Base-by-base conservation (phyloP, 371 early-diverging fungal species). In the Smittium culicis region DNA sequence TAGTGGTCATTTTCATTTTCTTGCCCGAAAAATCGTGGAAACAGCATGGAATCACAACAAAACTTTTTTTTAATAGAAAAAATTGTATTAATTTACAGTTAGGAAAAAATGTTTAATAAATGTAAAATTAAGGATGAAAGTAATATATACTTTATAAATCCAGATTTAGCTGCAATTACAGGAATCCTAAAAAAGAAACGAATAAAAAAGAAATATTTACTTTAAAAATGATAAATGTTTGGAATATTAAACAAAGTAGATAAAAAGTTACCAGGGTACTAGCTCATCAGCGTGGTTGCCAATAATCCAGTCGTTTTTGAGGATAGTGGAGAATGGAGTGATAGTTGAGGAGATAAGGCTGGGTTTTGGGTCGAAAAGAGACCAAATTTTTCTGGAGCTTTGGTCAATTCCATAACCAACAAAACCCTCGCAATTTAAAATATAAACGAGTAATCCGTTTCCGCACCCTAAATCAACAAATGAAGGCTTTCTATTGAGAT, bases 381-480 rank as follows among this genome's bases (percentile, higher is more conserved):
- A 70, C 94, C 94, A 93, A 20, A 92, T 83, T 67, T 85, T 89
- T 65, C 94, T 83, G 32, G 82, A 76, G 11, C 83, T 81, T 58
- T 88, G 79, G 75, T 93, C 93, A 34, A 93, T 70, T 0, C 93
- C 94, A 64, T 79, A 82, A n/a, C 93, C 93, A 8, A 68, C 54
- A 68, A 83, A 86, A 0, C 92, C 91, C 72, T 93, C 90, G 67
- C 79, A 80, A n/a, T 78, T 81, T 67, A 94, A 73, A 24, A 93
- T 67, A 75, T 86, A 83, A 0, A 89, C 89, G 69, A 94, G 73
- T 33, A 94, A 70, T 0, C 94, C 93, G 76, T 94, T 94, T n/a
- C 94, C 93, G 68, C 93, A 93, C 0, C 92, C 93, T 24, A 94
- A 74, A 73, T 94, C 94, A n/a, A 88, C 81, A 83, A 93, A 94